Conservation (phyloP, 805 yeast genomes). For the Saccharomycodes ludwigii region DNA sequence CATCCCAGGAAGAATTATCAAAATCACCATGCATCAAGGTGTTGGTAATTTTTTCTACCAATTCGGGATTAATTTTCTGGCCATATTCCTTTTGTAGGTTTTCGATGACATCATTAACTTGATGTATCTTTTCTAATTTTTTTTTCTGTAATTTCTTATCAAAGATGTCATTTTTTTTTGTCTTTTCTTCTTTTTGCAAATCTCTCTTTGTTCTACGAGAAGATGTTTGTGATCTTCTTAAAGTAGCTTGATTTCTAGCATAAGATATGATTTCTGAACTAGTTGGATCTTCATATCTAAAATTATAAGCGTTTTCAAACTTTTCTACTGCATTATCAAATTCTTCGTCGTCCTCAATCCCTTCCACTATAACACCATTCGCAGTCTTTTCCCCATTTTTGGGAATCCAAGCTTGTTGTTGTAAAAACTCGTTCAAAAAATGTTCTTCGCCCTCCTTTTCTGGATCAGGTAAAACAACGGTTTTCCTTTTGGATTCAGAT, state of each 20-base stretch:
- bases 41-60: conserved; percentile 58
- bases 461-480: conserved; percentile 51
- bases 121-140: conserved; percentile 64
- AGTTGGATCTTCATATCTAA: conserved; percentile 86
- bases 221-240: conserved; percentile 67
- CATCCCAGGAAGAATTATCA: conserved; percentile 86
- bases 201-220: conserved; percentile 77
- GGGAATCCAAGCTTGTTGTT: conserved; percentile 84
- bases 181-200: conserved; percentile 42
- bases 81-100: conserved; percentile 32
- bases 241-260: conserved; percentile 88
- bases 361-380: conserved; percentile 31
- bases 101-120: conserved; percentile 53
- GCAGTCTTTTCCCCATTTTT: conserved; percentile 39
- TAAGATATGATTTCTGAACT: conserved; percentile 86
- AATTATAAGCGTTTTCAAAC: conserved; percentile 87
- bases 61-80: conserved; percentile 38
- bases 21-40: conserved; percentile 77
- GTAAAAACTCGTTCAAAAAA: conserved; percentile 63
- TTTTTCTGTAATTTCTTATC: conserved; percentile 55
- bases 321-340: conserved; percentile 87
- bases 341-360: conserved; percentile 56
- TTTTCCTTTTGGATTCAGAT: conserved; percentile 17
- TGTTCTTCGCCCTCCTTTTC: conserved; percentile 41
- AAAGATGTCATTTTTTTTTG: conserved; percentile 38